Percentiles rank a stretch among this genome's conserved stretches.
Conservation (phyloP, 208 protist species). For the Acanthamoeba royreba region DNA sequence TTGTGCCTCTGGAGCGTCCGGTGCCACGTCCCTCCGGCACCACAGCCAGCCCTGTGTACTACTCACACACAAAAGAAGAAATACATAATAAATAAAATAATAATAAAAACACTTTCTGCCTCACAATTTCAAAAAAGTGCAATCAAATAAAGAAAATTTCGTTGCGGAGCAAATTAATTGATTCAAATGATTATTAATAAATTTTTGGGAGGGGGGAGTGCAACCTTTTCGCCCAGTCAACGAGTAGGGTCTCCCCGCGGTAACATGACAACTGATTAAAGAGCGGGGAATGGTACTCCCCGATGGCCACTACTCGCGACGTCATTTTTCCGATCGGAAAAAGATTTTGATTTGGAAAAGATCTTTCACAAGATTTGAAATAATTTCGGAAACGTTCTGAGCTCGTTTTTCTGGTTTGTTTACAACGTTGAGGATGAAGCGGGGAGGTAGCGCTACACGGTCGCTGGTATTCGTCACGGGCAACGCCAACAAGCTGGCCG, state of each 20-base stretch:
- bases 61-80: too few species aligned
- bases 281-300: not conserved
- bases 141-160: too few species aligned
- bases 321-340: too few species aligned
- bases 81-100: too few species aligned
- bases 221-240: constrained; percentile 31
- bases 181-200: not conserved
- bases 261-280: constrained; percentile 14
- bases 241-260: not conserved
- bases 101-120: too few species aligned
- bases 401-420: too few species aligned
- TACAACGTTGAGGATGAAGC: not conserved
- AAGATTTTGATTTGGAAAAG: too few species aligned
- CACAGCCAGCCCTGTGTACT: constrained; percentile 14
- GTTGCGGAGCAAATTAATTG: too few species aligned
- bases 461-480: constrained; percentile 91
- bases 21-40: not conserved
- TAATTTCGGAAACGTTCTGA: too few species aligned
- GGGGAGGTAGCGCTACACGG: not conserved
- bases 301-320: not conserved
- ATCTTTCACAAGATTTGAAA: too few species aligned
- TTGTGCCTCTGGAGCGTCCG: not conserved
- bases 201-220: too few species aligned
- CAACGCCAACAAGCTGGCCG: constrained; percentile 95
- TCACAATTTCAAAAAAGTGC: too few species aligned